Evolutionary conservation across 1,284 basidiomycete species (phyloP), one percentile per base, ranked within the genome.

Genomic region (Quambalaria eucalypti): DNA sequence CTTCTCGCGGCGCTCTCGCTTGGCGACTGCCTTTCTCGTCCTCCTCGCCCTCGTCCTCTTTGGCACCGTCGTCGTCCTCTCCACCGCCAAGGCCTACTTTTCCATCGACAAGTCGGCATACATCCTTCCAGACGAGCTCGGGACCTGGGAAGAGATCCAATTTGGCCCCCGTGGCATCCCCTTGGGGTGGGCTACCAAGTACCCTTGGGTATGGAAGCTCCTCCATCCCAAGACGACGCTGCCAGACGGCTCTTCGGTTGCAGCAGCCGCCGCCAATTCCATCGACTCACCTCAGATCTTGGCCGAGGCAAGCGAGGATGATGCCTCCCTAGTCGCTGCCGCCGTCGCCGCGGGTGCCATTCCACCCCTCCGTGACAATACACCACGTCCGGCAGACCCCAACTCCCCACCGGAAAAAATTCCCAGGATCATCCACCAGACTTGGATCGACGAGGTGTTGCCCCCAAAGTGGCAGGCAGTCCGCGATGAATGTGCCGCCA

Each of bases 341-440:
- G 58, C 36, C 48, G 47, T 54, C n/a, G 59, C 36, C 10, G 33
- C 40, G 12, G 33, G 46, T 31, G 46, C 28, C 31, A 53, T 28
- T 19, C 52, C 52, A 52, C 42, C 49, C 16, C 23, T 51, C 8
- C 47, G 36, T 81, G 84, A 84, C 71, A 80, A 82, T 28, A 77
- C 84, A 78, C 82, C 46, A 85, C 90, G 44, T 40, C 54, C 50
- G 70, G 83, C 82, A 65, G 46, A 56, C 25, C 40, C 48, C 12
- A 36, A 40, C 21, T 56, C 55, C 9, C 67, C 71, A 14, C 50
- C 46, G 4, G 71, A 72, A 49, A 66, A 66, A 53, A 86, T 97
- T 40, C 93, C 93, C 1, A 83, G 90, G 50, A 89, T 98, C 66
- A 84, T 98, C 52, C 93, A 98, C 78, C 93, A 97, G 82, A 98